Conservation (phyloP, 352 stramenopile species). For the Phytopythium cucurbitacearum region DNA sequence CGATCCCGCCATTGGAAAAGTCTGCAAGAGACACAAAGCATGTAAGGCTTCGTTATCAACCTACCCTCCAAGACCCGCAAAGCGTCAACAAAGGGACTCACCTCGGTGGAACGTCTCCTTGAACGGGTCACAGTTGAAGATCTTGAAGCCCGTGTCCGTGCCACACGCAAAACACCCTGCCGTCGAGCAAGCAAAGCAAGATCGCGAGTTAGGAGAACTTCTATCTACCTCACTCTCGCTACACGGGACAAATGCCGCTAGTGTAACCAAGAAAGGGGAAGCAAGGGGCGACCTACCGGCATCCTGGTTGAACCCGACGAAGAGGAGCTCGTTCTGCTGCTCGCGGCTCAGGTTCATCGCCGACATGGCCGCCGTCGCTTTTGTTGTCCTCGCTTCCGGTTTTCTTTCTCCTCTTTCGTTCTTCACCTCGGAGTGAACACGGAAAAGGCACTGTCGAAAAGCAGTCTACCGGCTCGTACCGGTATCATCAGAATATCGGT, state of each 20-base stretch:
- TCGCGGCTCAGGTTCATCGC: constrained; percentile 86
- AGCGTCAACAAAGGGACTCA: too few species aligned
- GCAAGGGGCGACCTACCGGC: constrained; percentile 81
- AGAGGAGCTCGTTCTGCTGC: constrained; percentile 92
- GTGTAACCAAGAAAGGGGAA: too few species aligned
- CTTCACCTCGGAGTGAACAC: neutral
- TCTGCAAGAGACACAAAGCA: constrained; percentile 36
- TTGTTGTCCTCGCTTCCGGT: neutral
- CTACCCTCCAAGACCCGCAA: too few species aligned
- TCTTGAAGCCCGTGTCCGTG: constrained; percentile 96
- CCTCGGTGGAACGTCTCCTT: constrained; percentile 95
- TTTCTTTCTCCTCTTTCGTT: neutral
- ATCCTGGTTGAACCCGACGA: constrained; percentile 95
- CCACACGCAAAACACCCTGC: constrained; percentile 92
- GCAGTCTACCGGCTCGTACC: neutral
- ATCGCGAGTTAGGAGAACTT: neutral
- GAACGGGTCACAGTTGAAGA: constrained; percentile 98
- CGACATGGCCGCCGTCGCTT: constrained; percentile 23
- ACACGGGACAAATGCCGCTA: too few species aligned
- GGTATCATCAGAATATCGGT: neutral
- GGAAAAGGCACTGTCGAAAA: neutral
- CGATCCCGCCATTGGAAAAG: constrained; percentile 94
- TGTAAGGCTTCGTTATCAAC: too few species aligned
- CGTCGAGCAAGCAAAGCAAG: neutral
- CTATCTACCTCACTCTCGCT: neutral